phyloP scores from a whole-genome alignment of 2,329 filamentous ascomycete species.

The Massarina eburnea region DNA sequence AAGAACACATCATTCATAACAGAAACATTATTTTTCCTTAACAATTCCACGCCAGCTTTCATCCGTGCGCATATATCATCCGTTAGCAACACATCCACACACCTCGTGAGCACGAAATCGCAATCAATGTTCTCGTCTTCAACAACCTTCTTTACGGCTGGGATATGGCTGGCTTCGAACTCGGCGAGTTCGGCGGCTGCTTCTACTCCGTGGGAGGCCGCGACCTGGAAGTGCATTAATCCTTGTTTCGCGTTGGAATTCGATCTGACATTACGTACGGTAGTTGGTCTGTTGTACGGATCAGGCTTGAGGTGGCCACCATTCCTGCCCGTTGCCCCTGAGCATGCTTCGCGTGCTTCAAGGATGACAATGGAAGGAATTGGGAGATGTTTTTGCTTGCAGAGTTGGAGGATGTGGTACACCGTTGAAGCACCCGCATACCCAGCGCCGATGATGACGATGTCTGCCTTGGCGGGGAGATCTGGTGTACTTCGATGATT shows the following conservation, averaged over 20 bases:
- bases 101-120: slow-evolving; percentile 15
- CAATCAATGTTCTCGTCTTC: slow-evolving; percentile 11
- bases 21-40: slow-evolving; percentile 8
- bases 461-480: slow-evolving; percentile 4
- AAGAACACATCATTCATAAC: slow-evolving; percentile 9
- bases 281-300: slow-evolving; percentile 25
- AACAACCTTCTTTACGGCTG: slow-evolving; percentile 11
- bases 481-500: slow-evolving; percentile 14
- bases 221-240: no score
- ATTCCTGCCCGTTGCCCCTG: slow-evolving; percentile 58
- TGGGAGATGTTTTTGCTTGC: background rate
- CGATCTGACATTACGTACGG: no score
- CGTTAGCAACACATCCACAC: slow-evolving; percentile 12
- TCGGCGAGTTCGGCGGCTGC: slow-evolving; percentile 14
- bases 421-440: slow-evolving; percentile 15
- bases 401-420: slow-evolving; percentile 13
- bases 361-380: slow-evolving; percentile 30
- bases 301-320: slow-evolving; percentile 42
- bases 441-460: slow-evolving; percentile 16
- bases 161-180: slow-evolving; percentile 14
- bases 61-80: slow-evolving; percentile 8
- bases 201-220: slow-evolving; percentile 11
- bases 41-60: slow-evolving; percentile 5
- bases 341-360: slow-evolving; percentile 55
- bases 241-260: no score